These are phyloP conservation scores for Withania somnifera DNA, from an alignment of 305 asterid species.

Conservation along the genomic window DNA sequence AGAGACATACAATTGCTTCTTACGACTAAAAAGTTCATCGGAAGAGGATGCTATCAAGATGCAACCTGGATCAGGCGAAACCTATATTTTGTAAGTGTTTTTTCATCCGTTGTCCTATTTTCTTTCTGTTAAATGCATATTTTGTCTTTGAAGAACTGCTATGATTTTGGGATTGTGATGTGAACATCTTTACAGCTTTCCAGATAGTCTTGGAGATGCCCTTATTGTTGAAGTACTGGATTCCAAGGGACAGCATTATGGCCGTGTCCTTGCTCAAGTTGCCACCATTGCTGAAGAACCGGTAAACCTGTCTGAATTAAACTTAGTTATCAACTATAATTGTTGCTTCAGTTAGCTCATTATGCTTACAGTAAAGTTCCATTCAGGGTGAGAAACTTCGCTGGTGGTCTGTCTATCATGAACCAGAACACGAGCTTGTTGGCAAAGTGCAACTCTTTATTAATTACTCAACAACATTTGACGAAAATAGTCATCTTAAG, in stretches of 20 bases:
- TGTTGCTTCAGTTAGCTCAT: not conserved
- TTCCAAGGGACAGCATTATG: slow-evolving; percentile 37
- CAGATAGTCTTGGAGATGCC: slow-evolving; percentile 46
- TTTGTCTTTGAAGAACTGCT: not conserved
- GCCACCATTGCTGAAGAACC: slow-evolving; percentile 46
- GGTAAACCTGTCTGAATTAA: slow-evolving; percentile 12
- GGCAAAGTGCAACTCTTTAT: slow-evolving; percentile 41
- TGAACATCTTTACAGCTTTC: slow-evolving; percentile 36
- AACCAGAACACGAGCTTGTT: slow-evolving; percentile 44
- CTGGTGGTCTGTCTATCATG: slow-evolving; percentile 48
- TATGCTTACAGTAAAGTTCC: not conserved
- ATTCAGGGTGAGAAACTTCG: slow-evolving; percentile 42
- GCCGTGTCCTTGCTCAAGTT: slow-evolving; percentile 46
- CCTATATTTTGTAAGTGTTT: slow-evolving; percentile 22
- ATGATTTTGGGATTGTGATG: not conserved
- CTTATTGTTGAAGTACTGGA: slow-evolving; percentile 35
- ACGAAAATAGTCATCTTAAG: slow-evolving; percentile 40
- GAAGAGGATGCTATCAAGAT: slow-evolving; percentile 39
- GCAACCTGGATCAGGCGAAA: slow-evolving; percentile 47
- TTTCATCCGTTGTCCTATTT: not conserved
- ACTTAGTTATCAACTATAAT: not conserved
- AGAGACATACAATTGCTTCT: slow-evolving; percentile 32
- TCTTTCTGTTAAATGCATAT: not conserved
- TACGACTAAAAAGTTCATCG: slow-evolving; percentile 38
- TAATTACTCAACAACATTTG: slow-evolving; percentile 32